A percentile compares a stretch with the other conserved stretches of the same genome.
Conservation (phyloP, 2,329 filamentous ascomycete species). For the Kalmusia sp. region DNA sequence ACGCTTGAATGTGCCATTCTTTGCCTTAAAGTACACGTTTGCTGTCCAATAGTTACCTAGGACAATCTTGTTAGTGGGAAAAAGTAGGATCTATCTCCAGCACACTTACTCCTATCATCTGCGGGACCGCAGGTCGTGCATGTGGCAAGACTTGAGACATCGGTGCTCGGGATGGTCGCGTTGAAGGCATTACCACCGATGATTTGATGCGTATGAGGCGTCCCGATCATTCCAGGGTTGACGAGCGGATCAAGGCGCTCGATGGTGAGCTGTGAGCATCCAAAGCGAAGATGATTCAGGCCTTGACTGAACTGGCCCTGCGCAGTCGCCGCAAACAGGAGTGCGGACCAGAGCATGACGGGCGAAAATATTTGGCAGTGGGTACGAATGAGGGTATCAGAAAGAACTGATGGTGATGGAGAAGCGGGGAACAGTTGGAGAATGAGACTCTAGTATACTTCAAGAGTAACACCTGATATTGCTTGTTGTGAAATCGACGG, state of each 20-base stretch:
- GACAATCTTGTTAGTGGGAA: too few relatives aligned
- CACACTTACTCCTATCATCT: constrained; percentile 16
- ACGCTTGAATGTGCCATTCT: constrained; percentile 24
- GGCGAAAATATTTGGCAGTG: background rate
- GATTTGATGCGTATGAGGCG: constrained; percentile 16
- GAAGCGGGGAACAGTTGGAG: background rate
- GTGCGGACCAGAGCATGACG: background rate
- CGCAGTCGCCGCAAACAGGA: constrained; percentile 4
- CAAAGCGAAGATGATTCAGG: constrained; percentile 22
- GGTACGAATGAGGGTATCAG: background rate
- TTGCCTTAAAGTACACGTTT: constrained; percentile 24
- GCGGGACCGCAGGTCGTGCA: constrained; percentile 22
- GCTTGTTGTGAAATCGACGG: constrained; percentile 16
- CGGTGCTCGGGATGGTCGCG: constrained; percentile 16
- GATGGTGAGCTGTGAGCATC: constrained; percentile 28
- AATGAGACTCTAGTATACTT: background rate
- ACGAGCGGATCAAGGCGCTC: constrained; percentile 34
- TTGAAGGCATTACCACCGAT: constrained; percentile 28
- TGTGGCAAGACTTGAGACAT: constrained; percentile 18
- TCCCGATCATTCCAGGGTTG: constrained; percentile 25
- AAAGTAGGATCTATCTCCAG: too few relatives aligned
- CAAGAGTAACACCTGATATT: background rate
- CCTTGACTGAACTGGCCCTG: constrained; percentile 8
- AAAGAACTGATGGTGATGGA: background rate
- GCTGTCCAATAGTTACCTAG: constrained; percentile 23